Conservation (phyloP, 2,329 filamentous ascomycete genomes). For the Xylariaceae sp. region DNA sequence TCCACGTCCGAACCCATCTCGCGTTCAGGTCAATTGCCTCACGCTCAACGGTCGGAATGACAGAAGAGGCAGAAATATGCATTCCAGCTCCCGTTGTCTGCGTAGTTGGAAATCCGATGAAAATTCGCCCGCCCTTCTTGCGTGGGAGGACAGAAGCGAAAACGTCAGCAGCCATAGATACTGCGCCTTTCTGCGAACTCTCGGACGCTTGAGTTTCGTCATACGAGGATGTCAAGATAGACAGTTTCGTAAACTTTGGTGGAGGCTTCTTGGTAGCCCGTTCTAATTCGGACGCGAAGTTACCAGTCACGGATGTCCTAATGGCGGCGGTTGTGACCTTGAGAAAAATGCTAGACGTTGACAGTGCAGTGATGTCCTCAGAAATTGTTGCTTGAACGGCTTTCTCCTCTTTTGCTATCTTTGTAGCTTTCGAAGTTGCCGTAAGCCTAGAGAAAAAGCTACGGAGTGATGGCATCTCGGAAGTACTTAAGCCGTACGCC, state of each 20-base stretch:
- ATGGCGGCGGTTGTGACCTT: slow-evolving; percentile 82
- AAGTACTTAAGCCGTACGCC: slow-evolving; percentile 45
- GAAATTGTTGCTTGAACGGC: slow-evolving; percentile 57
- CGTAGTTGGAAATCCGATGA: slow-evolving; percentile 95
- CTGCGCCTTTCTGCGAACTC: slow-evolving; percentile 43
- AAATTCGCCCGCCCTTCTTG: slow-evolving; percentile 81
- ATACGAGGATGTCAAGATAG: slow-evolving; percentile 86
- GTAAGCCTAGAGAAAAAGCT: slow-evolving; percentile 80
- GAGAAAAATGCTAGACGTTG: slow-evolving; percentile 79
- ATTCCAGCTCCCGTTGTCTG: slow-evolving; percentile 93
- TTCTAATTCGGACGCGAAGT: slow-evolving; percentile 81
- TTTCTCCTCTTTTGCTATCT: slow-evolving; percentile 59
- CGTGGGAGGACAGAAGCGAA: slow-evolving; percentile 87
- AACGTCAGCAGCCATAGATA: slow-evolving; percentile 65
- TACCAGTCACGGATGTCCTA: slow-evolving; percentile 66
- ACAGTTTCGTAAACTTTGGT: slow-evolving; percentile 78
- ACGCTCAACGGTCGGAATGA: slow-evolving; percentile 95
- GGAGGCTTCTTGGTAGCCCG: slow-evolving; percentile 96
- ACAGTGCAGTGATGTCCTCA: slow-evolving; percentile 67
- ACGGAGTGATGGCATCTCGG: slow-evolving; percentile 60
- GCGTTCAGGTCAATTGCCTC: slow-evolving; percentile 97
- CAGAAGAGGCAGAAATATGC: slow-evolving; percentile 90
- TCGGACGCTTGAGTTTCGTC: slow-evolving; percentile 70
- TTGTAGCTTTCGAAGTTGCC: slow-evolving; percentile 49
- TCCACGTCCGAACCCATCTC: slow-evolving; percentile 91